Conservation (phyloP, 495 filamentous ascomycete species). For the Penicillium bialowiezense region DNA sequence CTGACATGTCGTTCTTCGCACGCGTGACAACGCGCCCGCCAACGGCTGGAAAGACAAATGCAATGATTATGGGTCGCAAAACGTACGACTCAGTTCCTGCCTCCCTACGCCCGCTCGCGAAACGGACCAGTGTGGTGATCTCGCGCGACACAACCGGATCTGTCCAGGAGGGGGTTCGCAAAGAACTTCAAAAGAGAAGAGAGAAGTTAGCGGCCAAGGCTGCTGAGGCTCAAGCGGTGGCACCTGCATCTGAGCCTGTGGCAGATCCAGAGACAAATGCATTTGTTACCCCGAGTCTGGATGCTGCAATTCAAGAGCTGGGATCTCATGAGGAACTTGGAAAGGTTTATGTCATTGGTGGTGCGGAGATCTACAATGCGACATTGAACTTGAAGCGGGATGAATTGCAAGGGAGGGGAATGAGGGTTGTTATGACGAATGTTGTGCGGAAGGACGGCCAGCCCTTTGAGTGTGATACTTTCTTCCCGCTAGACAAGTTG, state of each 20-base stretch:
- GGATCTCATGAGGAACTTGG: constrained; percentile 28
- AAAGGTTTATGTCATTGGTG: constrained; percentile 83
- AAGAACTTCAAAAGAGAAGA: constrained; percentile 20
- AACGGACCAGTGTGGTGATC: constrained; percentile 75
- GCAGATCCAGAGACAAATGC: constrained; percentile 27
- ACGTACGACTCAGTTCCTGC: constrained; percentile 86
- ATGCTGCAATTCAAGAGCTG: constrained; percentile 52
- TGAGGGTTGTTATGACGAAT: constrained; percentile 47
- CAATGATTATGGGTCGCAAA: constrained; percentile 95
- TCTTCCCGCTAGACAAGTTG: constrained; percentile 62
- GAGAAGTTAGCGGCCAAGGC: constrained; percentile 19
- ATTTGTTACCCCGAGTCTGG: constrained; percentile 45
- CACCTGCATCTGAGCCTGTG: constrained; percentile 7
- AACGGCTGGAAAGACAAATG: constrained; percentile 51
- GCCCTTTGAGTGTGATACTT: constrained; percentile 83
- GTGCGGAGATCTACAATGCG: constrained; percentile 75
- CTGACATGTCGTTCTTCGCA: constrained; percentile 93
- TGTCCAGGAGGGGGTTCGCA: constrained; percentile 24
- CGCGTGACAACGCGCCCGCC: constrained; percentile 74
- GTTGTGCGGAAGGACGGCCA: constrained; percentile 36
- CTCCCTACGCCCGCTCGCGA: constrained; percentile 73
- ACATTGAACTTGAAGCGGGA: constrained; percentile 49
- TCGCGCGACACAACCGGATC: constrained; percentile 44
- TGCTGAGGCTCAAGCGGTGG: constrained; percentile 12
- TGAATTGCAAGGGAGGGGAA: constrained; percentile 16